Base-by-base conservation (phyloP, 768 basidiomycete species). In the Suillus hirtellus region DNA sequence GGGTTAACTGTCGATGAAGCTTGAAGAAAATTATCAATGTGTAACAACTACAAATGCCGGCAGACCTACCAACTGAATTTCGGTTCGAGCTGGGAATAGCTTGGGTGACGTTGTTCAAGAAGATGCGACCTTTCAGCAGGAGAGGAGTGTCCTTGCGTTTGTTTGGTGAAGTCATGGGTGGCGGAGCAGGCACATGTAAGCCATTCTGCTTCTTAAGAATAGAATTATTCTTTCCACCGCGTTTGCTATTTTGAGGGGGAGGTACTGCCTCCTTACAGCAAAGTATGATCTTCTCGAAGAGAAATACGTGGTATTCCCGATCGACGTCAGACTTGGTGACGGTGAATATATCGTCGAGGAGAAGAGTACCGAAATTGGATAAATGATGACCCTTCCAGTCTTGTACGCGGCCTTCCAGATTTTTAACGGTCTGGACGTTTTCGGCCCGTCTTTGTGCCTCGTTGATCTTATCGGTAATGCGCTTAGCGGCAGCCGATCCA, bases 371-470 rank as follows among this genome's bases (percentile, higher is more conserved):
- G 67, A 99, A 99, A 74, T 95, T 92, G 68, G 88, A 88, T 44
- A 98, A 83, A 69, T 96, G 93, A 75, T 99, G 97, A 12, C 96
- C 96, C 75, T 99, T 99, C 97, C 97, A 99, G 75, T 99, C 97
- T 67, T 96, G 94, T 54, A 99, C 95, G 52, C 97, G 89, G 35
- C 81, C 80, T 65, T 89, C 83, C 9, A 99, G 85, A 69, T 89
- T 92, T 75, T 90, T 87, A 62, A 97, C 95, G 5, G 95, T 97
- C 69, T 89, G 89, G 49, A 89, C 81, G 70, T 99, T 99, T 79
- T 98, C 93, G 58, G 92, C 88, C 56, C 92, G 87, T 56, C 97
- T 86, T 75, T 95, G 89, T 31, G 93, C 91, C 76, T 99, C 97
- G 74, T 99, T 99, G 77, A 99, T 95, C 76, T 89, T 90, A 73